A percentile compares a stretch with the other conserved stretches of the same genome.
phyloP scores from a whole-genome alignment of 805 yeast genomes.

The Kuraishia ogatae region DNA sequence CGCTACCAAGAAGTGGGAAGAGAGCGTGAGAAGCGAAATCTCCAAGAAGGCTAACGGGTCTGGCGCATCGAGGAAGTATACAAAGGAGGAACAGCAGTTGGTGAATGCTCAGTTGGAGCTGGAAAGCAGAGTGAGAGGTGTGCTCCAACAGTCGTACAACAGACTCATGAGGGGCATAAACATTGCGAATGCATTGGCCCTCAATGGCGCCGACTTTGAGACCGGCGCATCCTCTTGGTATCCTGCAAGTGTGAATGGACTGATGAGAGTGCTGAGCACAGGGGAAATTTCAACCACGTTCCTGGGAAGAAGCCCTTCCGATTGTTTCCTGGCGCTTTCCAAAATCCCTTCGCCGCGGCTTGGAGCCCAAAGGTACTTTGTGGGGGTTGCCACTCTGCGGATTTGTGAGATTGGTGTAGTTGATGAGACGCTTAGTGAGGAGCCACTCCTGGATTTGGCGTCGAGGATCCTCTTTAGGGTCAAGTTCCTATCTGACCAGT shows the following conservation, averaged over 20 bases:
- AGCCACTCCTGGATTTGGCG: conserved; percentile 43
- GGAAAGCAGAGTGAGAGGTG: conserved; percentile 49
- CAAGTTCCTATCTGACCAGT: conserved; percentile 66
- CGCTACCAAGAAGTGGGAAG: conserved; percentile 87
- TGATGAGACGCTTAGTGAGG: conserved; percentile 37
- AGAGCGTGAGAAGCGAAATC: conserved; percentile 65
- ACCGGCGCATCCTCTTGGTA: conserved; percentile 69
- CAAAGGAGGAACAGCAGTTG: conserved; percentile 66
- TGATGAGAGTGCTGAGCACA: conserved; percentile 21
- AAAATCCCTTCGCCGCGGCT: conserved; percentile 41
- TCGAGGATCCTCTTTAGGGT: conserved; percentile 68
- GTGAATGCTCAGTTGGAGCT: conserved; percentile 54
- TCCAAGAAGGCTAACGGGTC: conserved; percentile 33
- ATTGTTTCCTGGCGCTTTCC: conserved; percentile 47
- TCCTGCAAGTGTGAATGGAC: conserved; percentile 41
- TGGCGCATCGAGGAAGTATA: conserved; percentile 44
- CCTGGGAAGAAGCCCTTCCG: neutral
- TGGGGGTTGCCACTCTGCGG: conserved; percentile 69
- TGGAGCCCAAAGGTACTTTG: conserved; percentile 30
- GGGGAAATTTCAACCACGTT: conserved; percentile 32
- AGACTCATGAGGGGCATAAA: conserved; percentile 40
- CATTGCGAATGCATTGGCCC: conserved; percentile 45
- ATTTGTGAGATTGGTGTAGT: conserved; percentile 37
- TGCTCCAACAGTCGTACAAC: conserved; percentile 29
- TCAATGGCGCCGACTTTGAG: conserved; percentile 39